Conservation (phyloP, 164 flowering plant genomes). For the Nelumbo lutea region DNA sequence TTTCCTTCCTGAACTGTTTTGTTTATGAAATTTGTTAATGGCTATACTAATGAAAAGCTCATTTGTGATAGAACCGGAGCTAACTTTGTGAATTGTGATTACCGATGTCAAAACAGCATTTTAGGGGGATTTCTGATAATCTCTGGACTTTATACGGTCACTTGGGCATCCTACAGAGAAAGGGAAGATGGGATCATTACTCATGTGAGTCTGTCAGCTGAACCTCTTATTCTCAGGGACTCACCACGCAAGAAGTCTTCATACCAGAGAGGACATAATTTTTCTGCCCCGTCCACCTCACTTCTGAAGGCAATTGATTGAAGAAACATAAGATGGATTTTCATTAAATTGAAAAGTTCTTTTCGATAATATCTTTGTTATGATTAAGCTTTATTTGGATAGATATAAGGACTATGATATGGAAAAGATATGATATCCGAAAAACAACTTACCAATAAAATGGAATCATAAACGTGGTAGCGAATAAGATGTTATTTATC, state of each 20-base stretch:
- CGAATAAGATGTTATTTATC: too few species aligned
- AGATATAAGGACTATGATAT: not conserved
- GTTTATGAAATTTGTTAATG: not conserved
- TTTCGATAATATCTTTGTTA: not conserved
- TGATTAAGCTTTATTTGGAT: not conserved
- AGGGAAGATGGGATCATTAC: slow-evolving; percentile 28
- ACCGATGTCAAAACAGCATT: slow-evolving; percentile 41
- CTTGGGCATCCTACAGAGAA: slow-evolving; percentile 90
- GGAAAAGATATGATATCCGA: too few species aligned
- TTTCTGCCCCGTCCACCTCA: slow-evolving; percentile 41
- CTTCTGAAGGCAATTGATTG: slow-evolving; percentile 44
- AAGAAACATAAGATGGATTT: slow-evolving; percentile 12
- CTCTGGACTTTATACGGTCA: slow-evolving; percentile 86
- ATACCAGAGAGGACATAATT: slow-evolving; percentile 47
- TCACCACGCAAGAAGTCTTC: slow-evolving; percentile 30
- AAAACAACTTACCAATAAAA: too few species aligned
- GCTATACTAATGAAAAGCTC: too few species aligned
- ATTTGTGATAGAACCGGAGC: not conserved
- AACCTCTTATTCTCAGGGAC: slow-evolving; percentile 51
- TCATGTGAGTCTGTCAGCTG: slow-evolving; percentile 29
- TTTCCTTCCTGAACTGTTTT: too few species aligned
- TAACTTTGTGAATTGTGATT: slow-evolving; percentile 7
- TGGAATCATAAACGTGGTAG: too few species aligned
- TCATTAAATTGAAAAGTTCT: not conserved
- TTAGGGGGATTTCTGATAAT: slow-evolving; percentile 75